These are phyloP conservation scores for Durio zibethinus DNA, from an alignment of 345 rosid genomes.

Conservation along the genomic window DNA sequence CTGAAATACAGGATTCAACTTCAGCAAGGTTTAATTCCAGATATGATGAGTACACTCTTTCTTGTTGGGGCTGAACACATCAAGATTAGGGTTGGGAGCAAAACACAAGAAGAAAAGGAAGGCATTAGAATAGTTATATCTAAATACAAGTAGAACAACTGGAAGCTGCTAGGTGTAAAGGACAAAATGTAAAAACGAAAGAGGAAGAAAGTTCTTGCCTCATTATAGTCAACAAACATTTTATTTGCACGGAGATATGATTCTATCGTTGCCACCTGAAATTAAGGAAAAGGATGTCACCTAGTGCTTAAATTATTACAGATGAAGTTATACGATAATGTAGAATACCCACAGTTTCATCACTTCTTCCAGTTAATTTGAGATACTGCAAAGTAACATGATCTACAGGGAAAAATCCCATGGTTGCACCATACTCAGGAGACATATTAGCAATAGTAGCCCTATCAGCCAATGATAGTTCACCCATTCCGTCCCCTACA, in stretches of 20 bases:
- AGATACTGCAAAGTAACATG: constrained; percentile 92
- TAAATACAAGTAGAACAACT: neutral
- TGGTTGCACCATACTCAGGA: constrained; percentile 99
- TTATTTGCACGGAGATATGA: constrained; percentile 94
- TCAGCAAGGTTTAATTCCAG: constrained; percentile 68
- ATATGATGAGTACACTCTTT: constrained; percentile 77
- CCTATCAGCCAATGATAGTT: constrained; percentile 92
- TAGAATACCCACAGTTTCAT: constrained; percentile 70
- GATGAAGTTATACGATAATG: neutral
- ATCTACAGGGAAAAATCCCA: constrained; percentile 99
- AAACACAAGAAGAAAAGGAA: constrained; percentile 3
- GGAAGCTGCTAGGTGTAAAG: neutral
- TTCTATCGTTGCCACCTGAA: constrained; percentile 88
- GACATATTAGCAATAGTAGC: constrained; percentile 99
- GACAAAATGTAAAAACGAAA: neutral
- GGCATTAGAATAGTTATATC: constrained; percentile 6
- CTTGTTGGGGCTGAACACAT: constrained; percentile 69
- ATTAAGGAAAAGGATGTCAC: constrained; percentile 13
- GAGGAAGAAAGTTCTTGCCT: constrained; percentile 41
- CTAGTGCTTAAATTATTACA: constrained; percentile 10
- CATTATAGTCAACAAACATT: constrained; percentile 89
- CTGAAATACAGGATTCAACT: constrained; percentile 95
- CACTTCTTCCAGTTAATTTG: constrained; percentile 95
- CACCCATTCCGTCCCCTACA: constrained; percentile 91
- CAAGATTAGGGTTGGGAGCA: neutral